A percentile compares a stretch with the other conserved stretches of the same genome.
Evolutionary conservation across 345 rosid genomes (phyloP).

Genomic region (Luvunga scandens): DNA sequence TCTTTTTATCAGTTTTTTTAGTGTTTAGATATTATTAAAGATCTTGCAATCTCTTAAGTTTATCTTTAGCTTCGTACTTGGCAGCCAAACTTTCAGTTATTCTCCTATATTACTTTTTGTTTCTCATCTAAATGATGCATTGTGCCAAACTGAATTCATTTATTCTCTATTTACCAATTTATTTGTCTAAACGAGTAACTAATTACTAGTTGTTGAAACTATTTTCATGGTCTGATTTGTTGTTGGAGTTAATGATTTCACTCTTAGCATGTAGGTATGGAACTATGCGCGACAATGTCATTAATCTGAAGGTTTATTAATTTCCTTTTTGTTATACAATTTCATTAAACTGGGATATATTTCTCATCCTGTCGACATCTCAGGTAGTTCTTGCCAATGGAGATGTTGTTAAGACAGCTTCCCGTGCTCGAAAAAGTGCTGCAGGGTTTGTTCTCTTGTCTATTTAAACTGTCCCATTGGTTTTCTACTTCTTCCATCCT

Average conservation of each 20-base stretch:
- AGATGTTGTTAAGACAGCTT: constrained; percentile 91
- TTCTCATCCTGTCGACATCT: constrained; percentile 27
- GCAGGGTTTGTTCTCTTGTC: constrained; percentile 68
- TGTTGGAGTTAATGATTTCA: constrained; percentile 38
- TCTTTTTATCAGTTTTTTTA: not conserved
- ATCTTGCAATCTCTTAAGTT: not conserved
- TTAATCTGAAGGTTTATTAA: constrained; percentile 74
- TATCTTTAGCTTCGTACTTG: not conserved
- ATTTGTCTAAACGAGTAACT: not conserved
- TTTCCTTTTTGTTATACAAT: constrained; percentile 17
- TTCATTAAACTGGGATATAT: constrained; percentile 9
- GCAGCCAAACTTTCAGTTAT: not conserved
- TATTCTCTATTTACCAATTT: not conserved
- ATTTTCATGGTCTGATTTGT: constrained; percentile 1
- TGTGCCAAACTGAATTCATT: not conserved
- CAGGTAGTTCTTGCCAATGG: constrained; percentile 93
- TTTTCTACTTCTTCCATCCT: not conserved
- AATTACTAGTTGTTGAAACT: not conserved
- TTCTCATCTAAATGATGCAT: not conserved
- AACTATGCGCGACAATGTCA: constrained; percentile 93
- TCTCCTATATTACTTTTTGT: not conserved
- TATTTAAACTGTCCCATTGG: constrained; percentile 7
- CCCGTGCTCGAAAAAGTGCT: constrained; percentile 96
- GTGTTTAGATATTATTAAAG: not conserved
- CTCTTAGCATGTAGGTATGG: constrained; percentile 87